A percentile compares a stretch with the other conserved stretches of the same genome.
phyloP scores from a whole-genome alignment of 2,329 filamentous ascomycete species.

The Graphilbum ipis-grandicollis region DNA sequence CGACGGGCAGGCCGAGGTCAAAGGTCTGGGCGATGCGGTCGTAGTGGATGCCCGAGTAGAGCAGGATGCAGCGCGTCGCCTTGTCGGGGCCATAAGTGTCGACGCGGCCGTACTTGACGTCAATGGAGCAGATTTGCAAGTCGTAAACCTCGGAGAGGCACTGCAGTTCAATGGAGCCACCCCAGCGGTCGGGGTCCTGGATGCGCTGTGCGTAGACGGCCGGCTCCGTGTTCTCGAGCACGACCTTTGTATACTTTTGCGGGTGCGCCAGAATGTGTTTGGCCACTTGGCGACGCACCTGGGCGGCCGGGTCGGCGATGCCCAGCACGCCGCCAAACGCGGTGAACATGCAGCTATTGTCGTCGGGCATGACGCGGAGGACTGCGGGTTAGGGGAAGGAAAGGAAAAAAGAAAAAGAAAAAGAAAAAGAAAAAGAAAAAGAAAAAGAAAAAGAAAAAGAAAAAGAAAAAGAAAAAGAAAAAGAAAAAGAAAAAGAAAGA shows the following conservation, averaged over 20 bases:
- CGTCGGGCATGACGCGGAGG: conserved; percentile 87
- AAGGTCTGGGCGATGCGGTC: conserved; percentile 67
- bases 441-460: not conserved
- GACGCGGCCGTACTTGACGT: conserved; percentile 43
- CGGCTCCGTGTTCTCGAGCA: conserved; percentile 51
- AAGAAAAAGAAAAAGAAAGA: conserved; percentile 1
- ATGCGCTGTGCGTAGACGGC: conserved; percentile 71
- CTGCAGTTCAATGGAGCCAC: conserved; percentile 75
- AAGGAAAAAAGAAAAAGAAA: no score
- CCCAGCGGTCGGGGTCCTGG: conserved; percentile 67
- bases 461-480: conserved; percentile 12
- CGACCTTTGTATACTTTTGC: conserved; percentile 54
- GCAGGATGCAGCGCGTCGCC: conserved; percentile 53
- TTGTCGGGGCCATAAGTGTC: conserved; percentile 67
- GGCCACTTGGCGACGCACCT: conserved; percentile 62
- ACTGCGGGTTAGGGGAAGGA: conserved; percentile 33
- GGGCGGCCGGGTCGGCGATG: conserved; percentile 21
- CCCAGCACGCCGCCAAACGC: conserved; percentile 72
- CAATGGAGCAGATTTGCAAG: conserved; percentile 70
- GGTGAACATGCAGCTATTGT: conserved; percentile 88
- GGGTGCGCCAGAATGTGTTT: conserved; percentile 59
- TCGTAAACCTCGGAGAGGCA: conserved; percentile 75
- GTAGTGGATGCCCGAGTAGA: conserved; percentile 90
- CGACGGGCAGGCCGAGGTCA: conserved; percentile 42
- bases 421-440: not conserved